Base-by-base conservation (phyloP, 1,284 basidiomycete genomes). In the Ceraceosorus guamensis region DNA sequence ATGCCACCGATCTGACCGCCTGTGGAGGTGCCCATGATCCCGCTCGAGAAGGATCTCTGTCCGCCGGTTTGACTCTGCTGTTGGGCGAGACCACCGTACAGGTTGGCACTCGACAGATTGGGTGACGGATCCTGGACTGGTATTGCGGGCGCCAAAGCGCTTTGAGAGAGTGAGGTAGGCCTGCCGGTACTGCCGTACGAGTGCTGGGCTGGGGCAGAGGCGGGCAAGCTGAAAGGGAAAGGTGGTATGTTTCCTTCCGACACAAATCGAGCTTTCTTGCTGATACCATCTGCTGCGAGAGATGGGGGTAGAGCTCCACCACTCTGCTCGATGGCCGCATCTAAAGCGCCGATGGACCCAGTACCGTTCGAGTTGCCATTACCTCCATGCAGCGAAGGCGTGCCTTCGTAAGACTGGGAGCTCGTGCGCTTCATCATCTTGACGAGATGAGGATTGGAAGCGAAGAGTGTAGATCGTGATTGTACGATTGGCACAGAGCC, bases 201-300 rank as follows among this genome's bases (percentile, higher is more conserved):
- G 11, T 41, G 39, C 11, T 16, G 10, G 39, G 39, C 39, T 3
- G 39, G 39, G 11, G 39, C 39, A 11, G 39, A 62, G 53, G 59
- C 61, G 5, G 60, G 62, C 24, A 24, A 24, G 24, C 24, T 24
- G 48, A 60, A 60, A 6, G 50, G 52, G 14, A 62, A 50, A 46
- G 49, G 61, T 13, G 63, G 63, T 24, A 68, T 61, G 60, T 68
- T 66, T 44, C 66, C 68, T 32, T 68, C 68, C 5, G 65, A 67
- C 30, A 68, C 65, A 45, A 66, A 70, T 48, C 68, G 66, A 2
- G 66, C 61, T 55, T 70, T 70, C 39, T 68, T 68, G 35, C 56
- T 50, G 33, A 49, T 56, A 3, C 58, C 57, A 24, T 57, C 59
- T 33, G 49, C 46, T n/a, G 24, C 24, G 4, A 33, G 41, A 14